These are phyloP conservation scores for Leucoagaricus sp. DNA, from an alignment of 1,284 basidiomycete genomes.

Conservation along the genomic window DNA sequence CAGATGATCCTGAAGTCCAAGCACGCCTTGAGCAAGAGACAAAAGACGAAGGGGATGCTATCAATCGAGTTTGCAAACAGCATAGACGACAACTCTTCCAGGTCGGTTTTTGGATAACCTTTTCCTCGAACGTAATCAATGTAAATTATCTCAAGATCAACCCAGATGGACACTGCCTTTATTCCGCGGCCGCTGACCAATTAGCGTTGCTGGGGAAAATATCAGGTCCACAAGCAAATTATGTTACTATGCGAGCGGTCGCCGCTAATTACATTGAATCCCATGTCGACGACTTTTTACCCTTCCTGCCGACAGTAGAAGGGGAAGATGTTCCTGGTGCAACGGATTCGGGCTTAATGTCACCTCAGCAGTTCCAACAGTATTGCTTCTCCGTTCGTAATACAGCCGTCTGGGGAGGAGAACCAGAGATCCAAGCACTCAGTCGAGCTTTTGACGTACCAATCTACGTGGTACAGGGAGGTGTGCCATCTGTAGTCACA, in stretches of 20 bases:
- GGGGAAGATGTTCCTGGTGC: conserved; percentile 80
- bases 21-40: conserved; percentile 71
- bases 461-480: conserved; percentile 91
- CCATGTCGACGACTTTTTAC: conserved; percentile 91
- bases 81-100: conserved; percentile 72
- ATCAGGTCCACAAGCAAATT: conserved; percentile 56
- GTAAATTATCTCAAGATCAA: conserved; percentile 60
- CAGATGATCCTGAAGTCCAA: conserved; percentile 62
- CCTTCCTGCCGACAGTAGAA: conserved; percentile 82
- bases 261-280: conserved; percentile 84
- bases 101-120: conserved; percentile 42
- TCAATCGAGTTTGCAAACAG: conserved; percentile 67
- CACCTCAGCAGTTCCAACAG: conserved; percentile 61
- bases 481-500: conserved; percentile 79
- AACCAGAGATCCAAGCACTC: conserved; percentile 94
- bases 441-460: conserved; percentile 83
- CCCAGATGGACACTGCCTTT: conserved; percentile 96
- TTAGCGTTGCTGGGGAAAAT: conserved; percentile 66
- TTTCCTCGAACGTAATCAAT: not conserved
- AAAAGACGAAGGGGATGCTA: conserved; percentile 72
- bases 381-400: conserved; percentile 85
- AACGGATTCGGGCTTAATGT: conserved; percentile 75
- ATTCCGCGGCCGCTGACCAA: conserved; percentile 91
- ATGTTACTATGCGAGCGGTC: conserved; percentile 61
- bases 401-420: conserved; percentile 94